Base-by-base conservation (phyloP, 2,329 filamentous ascomycete species). In the Dactylonectria macrodidyma region DNA sequence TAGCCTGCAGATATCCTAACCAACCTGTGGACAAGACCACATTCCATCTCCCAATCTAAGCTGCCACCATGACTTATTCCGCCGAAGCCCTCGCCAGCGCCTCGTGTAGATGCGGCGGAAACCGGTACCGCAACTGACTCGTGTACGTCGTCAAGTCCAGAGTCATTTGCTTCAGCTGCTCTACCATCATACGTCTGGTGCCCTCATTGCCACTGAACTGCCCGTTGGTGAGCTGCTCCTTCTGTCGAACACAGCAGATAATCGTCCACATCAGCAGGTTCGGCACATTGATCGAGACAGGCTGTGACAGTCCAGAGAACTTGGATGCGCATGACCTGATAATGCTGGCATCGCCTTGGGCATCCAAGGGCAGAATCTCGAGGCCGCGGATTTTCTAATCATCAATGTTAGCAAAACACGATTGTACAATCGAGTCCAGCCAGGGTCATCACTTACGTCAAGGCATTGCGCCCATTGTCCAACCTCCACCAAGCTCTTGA, bases 251-350 rank as follows among this genome's bases (percentile, higher is more conserved):
- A 81, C 95, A 97, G 83, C 93, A 95, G 48, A 92, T 88, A 73
- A 99, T 94, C 57, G 94, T 94, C 96, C 96, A 98, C 84, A 97
- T 92, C 70, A 99, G 88, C 69, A 98, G 86, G 80, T 95, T 94
- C 19, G 95, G 95, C 75, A 98, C 91, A 77, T 96, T 97, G 78
- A 94, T 91, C 3, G 95, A 92, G 47, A 99, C 93, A 8, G 95
- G 90, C 73, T 94, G 90, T 4, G 94, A 89, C 47, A 97, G 88
- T 2, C 88, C 86, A 16, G 93, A 89, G 83, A 99, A 98, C 69
- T 91, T 92, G 75, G 93, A 90, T 1, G 95, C 95, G 68, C 91
- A 91, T 71, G 88, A 88, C 70, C 96, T 93, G 81, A 99, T 95
- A 56, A 87, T 88, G 75, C 90, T 88, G 65, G 96, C 90, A 76